Conservation (phyloP, 2,329 filamentous ascomycete species). For the Diplodia scrobiculata region DNA sequence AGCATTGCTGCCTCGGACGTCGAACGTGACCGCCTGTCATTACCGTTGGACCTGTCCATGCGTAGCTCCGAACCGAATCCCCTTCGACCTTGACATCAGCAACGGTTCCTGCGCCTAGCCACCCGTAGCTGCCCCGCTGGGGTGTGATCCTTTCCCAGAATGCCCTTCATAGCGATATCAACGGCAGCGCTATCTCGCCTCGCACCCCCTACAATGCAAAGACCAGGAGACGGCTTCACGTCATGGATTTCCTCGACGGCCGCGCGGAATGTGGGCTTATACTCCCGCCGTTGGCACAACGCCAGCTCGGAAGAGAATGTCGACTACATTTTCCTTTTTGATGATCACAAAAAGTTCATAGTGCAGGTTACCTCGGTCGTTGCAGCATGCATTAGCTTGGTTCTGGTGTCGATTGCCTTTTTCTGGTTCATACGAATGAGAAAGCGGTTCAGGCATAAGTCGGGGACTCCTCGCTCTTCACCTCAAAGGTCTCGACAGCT, state of each 20-base stretch:
- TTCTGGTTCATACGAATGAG: constrained; percentile 76
- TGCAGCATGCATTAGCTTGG: constrained; percentile 35
- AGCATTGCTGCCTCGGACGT: constrained; percentile 2
- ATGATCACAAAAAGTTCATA: constrained; percentile 34
- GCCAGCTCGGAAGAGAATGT: not conserved
- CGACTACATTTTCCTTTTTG: constrained; percentile 31
- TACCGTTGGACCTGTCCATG: constrained; percentile 10
- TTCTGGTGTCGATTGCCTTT: constrained; percentile 31
- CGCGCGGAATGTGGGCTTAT: not conserved
- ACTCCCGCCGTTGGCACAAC: not conserved
- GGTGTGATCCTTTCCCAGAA: not conserved
- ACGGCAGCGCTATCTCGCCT: not conserved
- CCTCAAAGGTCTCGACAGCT: not conserved
- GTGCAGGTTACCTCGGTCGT: constrained; percentile 43
- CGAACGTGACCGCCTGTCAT: constrained; percentile 17
- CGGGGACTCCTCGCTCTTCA: constrained; percentile 37
- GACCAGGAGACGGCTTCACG: not conserved
- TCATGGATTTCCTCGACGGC: not conserved
- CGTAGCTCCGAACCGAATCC: not conserved
- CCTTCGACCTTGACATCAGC: constrained; percentile 2
- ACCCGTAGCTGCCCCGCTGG: not conserved
- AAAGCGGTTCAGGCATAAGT: constrained; percentile 73
- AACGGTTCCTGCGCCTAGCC: not conserved
- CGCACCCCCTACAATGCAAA: not conserved
- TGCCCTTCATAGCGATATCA: not conserved